Base-by-base conservation (phyloP, 2,329 filamentous ascomycete species). In the Alternaria ventricosa region DNA sequence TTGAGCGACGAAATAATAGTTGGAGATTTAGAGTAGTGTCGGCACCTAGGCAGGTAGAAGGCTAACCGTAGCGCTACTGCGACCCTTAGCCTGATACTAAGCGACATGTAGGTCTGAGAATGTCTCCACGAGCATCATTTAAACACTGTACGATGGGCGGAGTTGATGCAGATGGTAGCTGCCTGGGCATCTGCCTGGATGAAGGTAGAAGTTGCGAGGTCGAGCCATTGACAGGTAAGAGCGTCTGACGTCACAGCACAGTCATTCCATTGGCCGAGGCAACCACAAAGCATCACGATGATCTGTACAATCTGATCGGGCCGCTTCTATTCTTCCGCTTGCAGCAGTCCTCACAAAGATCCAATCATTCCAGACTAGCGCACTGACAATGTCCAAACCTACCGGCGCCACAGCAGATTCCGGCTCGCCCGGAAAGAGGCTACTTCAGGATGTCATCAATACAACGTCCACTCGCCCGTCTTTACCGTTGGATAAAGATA, bases 401-500 rank as follows among this genome's bases (percentile, higher is more conserved):
- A 55, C 41, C 44, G 47, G 46, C 30, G 22, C 59, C 18, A 57
- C 53, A 33, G 30, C 13, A 18, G 36, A 61, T 20, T 30, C 27
- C 45, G 49, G 22, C 18, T 60, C 60, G 27, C 55, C 60, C 28
- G 60, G 66, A 18, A 60, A 60, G 51, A 57, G 55, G 53, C 58
- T 62, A 10, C 59, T 67, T 8, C 46, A 51, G 56, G 69, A 71
- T 55, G 44, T 66, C 22, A 64, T 64, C 27, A 66, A 58, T 36
- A 28, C 70, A 43, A 49, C 56, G 25, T 54, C 64, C 22, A 46
- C 49, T 43, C 61, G 45, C 27, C 43, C 59, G 33, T 61, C 50
- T 23, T 46, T 66, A 44, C 61, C 53, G 11, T 49, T 64, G 41
- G 57, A 61, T 20, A 28, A 43, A 49, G 22, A 66, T n/a, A 68